These are phyloP conservation scores for Sarocladiaceae sp. DNA, from an alignment of 2,329 filamentous ascomycete species.

Conservation along the genomic window DNA sequence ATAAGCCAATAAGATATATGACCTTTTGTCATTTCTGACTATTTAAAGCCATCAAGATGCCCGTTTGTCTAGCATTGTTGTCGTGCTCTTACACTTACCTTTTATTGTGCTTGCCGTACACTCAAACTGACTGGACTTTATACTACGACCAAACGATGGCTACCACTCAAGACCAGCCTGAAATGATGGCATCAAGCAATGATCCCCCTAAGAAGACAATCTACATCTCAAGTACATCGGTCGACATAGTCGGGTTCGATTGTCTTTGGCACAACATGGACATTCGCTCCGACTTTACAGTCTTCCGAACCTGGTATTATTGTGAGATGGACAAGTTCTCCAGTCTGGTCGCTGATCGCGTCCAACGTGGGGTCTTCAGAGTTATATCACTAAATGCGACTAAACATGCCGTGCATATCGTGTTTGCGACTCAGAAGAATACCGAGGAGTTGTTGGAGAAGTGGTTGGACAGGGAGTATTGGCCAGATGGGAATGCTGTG, in stretches of 20 bases:
- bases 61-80: too few species aligned
- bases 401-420: conserved; percentile 1
- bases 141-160: too few species aligned
- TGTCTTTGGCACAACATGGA: conserved; percentile 8
- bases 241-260: conserved; percentile 3
- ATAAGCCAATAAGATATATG: too few species aligned
- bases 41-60: too few species aligned
- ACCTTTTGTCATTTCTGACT: too few species aligned
- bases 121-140: too few species aligned
- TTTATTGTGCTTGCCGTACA: too few species aligned
- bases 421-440: not conserved
- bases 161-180: not conserved
- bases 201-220: not conserved
- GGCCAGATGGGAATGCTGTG: not conserved
- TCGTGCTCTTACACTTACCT: too few species aligned
- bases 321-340: not conserved
- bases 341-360: not conserved
- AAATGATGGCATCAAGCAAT: not conserved
- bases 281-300: not conserved
- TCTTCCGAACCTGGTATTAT: not conserved
- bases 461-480: conserved; percentile 4
- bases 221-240: not conserved
- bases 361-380: not conserved
- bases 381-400: conserved; percentile 4
- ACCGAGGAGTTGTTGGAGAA: not conserved